Evolutionary conservation across 1,284 basidiomycete genomes (phyloP), one percentile per base, ranked within the genome.

Genomic region (Polyporus tsugae): DNA sequence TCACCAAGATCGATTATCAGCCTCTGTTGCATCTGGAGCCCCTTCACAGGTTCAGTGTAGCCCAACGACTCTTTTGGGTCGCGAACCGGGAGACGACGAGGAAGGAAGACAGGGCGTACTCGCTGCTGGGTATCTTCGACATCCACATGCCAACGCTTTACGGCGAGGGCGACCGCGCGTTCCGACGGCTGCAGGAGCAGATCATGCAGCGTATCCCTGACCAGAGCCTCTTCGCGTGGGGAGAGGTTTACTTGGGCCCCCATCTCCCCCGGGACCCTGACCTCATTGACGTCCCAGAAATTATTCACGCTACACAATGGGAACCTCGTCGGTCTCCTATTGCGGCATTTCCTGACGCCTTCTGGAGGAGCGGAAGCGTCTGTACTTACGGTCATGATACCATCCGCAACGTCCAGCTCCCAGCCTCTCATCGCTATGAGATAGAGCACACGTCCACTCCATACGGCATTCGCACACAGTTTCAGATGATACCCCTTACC

Each of bases 101-200:
- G 17, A 29, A 25, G 7, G 67, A 69, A 22, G 67, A 69, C 60
- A 42, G 53, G 46, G 67, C 67, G n/a, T 69, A 69, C 61, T 65
- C 53, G 15, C 60, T 69, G 6, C 39, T 69, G 11, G 67, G 67
- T 19, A 19, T 69, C 42, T 69, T 69, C 35, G 53, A 52, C 10
- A 53, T 69, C 22, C 52, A 57, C 60, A 69, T 65, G 64, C 53
- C 52, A 1, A 53, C 52, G 1, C 52, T 53, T 19, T 53, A 53
- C 13, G 52, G 52, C 15, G 52, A 53, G 29, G 25, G 52, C 15
- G 15, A 53, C 13, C 25, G 39, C 41, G 11, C 58, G 58, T 9
- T 68, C 60, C 15, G 13, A 39, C 35, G 52, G 7, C 29, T 53
- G 7, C 52, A 53, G 15, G 52, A 53, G 15, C 25, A 53, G 10